Conservation (phyloP, 352 stramenopile genomes). For the Phytophthora sp. region DNA sequence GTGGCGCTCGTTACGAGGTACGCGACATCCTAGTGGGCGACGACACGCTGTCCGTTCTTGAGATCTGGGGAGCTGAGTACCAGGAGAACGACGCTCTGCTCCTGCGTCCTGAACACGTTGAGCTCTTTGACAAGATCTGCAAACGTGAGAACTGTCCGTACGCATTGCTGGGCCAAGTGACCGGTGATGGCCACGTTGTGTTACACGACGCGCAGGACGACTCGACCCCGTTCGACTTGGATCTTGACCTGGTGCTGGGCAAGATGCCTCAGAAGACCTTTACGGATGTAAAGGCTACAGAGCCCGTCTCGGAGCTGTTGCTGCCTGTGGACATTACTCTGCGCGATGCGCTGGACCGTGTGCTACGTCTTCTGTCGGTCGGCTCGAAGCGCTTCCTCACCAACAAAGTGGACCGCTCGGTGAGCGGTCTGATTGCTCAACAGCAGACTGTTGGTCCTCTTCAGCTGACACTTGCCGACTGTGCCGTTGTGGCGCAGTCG, state of each 20-base stretch:
- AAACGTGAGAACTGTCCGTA: constrained; percentile 98
- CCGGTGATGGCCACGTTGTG: constrained; percentile 96
- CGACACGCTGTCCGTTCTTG: constrained; percentile 97
- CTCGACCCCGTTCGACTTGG: constrained; percentile 96
- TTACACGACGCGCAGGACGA: constrained; percentile 96
- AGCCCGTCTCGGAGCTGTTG: constrained; percentile 57
- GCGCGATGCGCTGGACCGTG: constrained; percentile 91
- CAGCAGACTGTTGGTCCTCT: constrained; percentile 99
- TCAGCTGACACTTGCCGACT: constrained; percentile 97
- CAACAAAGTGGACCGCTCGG: constrained; percentile 97
- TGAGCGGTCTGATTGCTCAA: constrained; percentile 98
- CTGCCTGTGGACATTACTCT: constrained; percentile 93
- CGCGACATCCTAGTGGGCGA: constrained; percentile 97
- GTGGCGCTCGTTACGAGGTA: constrained; percentile 94
- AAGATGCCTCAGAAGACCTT: constrained; percentile 99
- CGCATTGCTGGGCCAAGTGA: constrained; percentile 95
- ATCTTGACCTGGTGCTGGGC: constrained; percentile 97
- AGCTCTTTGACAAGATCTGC: constrained; percentile 95
- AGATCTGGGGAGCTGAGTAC: constrained; percentile 99
- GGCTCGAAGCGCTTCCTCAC: constrained; percentile 99
- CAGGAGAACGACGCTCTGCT: constrained; percentile 99
- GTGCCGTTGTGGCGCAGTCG: constrained; percentile 96
- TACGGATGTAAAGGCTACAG: constrained; percentile 78
- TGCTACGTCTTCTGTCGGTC: constrained; percentile 96
- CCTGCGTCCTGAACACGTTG: constrained; percentile 89